Base-by-base conservation (phyloP, 2,329 filamentous ascomycete genomes). In the Chrysosporium queenslandicum region DNA sequence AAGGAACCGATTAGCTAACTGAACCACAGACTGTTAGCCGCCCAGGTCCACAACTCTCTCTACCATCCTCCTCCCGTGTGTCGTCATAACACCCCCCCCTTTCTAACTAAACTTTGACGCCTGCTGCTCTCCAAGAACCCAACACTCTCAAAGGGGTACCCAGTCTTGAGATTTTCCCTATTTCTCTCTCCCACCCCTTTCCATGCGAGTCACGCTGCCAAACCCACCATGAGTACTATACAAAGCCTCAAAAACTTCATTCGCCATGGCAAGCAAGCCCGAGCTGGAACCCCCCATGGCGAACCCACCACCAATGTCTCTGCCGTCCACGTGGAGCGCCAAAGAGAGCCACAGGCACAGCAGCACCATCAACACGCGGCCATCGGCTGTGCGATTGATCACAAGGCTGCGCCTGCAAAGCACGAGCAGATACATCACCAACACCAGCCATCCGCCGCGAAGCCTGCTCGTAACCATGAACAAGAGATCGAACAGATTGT, bases 231-330 rank as follows among this genome's bases (percentile, higher is more conserved):
- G 80, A 81, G 78, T 63, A 80, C 80, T 43, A 94, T 96, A 74
- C 91, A 96, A 75, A 92, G 92, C 68, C 81, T 96, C 63, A 96
- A 97, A 74, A 96, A 96, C 72, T 94, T 97, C 72, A 92, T 97
- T 72, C 87, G 91, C 60, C 91, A 96, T 77, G 91, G 91, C 72
- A 96, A 96, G 76, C 89, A 95, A 77, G 91, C 89, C 61, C 86
- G 88, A 60, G 77, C 75, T 58, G 18, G 27, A 25, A 77, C 81
- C 53, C 74, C 75, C 54, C 78, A 78, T 62, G 79, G 75, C 55
- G 79, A 81, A 66, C 76, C 78, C 60, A 84, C 77, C 59, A 82
- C 79, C 55, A 77, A 79, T 62, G 74, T 83, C 57, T 81, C 81
- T 50, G 73, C 77, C 53, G 76, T 85, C 55, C 80, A 85, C 67